These are phyloP conservation scores for Nannizzia gypsea DNA, from an alignment of 2,329 filamentous ascomycete species.

Conservation along the genomic window DNA sequence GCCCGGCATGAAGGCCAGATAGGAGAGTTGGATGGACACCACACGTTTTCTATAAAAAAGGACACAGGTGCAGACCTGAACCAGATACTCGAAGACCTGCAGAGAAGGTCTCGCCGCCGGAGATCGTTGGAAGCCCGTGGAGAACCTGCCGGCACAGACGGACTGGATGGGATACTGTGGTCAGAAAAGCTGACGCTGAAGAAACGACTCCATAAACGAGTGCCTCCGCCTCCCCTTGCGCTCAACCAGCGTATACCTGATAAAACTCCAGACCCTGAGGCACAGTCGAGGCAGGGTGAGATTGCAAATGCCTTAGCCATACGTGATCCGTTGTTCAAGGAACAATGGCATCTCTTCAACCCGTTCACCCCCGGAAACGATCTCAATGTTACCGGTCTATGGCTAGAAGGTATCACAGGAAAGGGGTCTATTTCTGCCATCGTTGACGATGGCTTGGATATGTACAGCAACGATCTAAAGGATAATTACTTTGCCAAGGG, in stretches of 20 bases:
- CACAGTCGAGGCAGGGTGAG: conserved; percentile 46
- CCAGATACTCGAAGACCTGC: conserved; percentile 41
- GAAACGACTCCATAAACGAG: conserved; percentile 50
- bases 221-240: conserved; percentile 25
- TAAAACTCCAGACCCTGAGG: conserved; percentile 33
- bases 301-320: conserved; percentile 61
- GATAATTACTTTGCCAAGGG: conserved; percentile 88
- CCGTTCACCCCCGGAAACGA: conserved; percentile 71
- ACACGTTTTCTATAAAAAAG: conserved; percentile 66
- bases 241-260: conserved; percentile 7
- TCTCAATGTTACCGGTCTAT: conserved; percentile 89
- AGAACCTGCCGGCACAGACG: conserved; percentile 27
- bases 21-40: conserved; percentile 65
- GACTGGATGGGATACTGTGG: conserved; percentile 63
- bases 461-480: conserved; percentile 85
- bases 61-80: conserved; percentile 45
- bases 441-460: conserved; percentile 90
- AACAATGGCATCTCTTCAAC: conserved; percentile 96
- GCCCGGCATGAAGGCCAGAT: conserved; percentile 70
- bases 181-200: conserved; percentile 65
- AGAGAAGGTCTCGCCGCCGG: conserved; percentile 51
- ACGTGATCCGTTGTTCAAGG: conserved; percentile 75
- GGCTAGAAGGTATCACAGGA: conserved; percentile 82
- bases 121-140: conserved; percentile 28
- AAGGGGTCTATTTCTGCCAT: conserved; percentile 83